A percentile compares a stretch with the other conserved stretches of the same genome.
These are phyloP conservation scores for Ceratocystiopsis sp. DNA, from an alignment of 2,329 filamentous ascomycete species.

Conservation along the genomic window DNA sequence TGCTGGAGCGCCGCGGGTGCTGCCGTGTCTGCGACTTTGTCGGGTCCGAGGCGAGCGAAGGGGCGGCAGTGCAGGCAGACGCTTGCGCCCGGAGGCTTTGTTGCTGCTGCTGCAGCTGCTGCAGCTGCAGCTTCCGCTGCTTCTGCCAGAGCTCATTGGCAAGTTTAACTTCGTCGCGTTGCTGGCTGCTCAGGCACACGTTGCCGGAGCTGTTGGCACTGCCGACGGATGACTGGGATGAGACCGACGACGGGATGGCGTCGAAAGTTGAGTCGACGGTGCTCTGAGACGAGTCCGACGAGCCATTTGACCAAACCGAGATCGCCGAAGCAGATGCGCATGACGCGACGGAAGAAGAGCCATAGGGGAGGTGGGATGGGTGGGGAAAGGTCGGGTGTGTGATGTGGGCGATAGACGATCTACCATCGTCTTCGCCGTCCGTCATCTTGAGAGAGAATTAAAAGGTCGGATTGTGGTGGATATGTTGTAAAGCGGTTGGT, in stretches of 20 bases:
- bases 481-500: too few relatives aligned
- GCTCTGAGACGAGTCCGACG: constrained; percentile 12
- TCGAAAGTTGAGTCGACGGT: not conserved
- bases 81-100: not conserved
- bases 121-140: not conserved
- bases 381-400: constrained; percentile 21
- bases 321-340: constrained; percentile 61
- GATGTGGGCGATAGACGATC: constrained; percentile 32
- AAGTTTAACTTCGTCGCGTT: constrained; percentile 2
- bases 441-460: constrained; percentile 33
- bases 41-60: too few relatives aligned
- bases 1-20: constrained; percentile 41
- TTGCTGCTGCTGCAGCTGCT: constrained; percentile 2
- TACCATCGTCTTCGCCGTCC: constrained; percentile 32
- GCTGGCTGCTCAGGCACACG: constrained; percentile 1
- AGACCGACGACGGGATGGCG: constrained; percentile 6
- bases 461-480: not conserved
- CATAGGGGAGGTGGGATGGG: constrained; percentile 38
- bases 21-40: constrained; percentile 17
- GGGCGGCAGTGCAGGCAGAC: constrained; percentile 11
- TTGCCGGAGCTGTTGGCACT: constrained; percentile 4
- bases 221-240: constrained; percentile 8
- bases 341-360: constrained; percentile 47
- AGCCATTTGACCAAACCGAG: constrained; percentile 59
- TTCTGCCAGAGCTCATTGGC: not conserved